These are phyloP conservation scores for Vitis hybrid DNA, from an alignment of 177 flowering plant genomes.

Conservation along the genomic window DNA sequence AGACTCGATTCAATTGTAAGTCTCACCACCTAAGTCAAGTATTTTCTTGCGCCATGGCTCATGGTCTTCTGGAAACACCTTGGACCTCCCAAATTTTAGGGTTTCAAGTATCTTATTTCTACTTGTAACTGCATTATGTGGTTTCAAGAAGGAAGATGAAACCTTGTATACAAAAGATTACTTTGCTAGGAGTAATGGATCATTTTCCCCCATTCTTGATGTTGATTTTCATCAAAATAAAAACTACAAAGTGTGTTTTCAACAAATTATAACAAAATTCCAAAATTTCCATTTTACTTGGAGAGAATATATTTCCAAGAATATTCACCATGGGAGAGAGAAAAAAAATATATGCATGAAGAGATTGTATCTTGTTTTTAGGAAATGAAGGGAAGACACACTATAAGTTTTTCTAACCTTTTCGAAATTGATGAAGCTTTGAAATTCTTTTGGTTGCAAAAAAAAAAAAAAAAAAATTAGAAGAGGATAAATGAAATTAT, in stretches of 20 bases:
- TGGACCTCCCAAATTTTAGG: slow-evolving; percentile 35
- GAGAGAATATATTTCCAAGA: not conserved
- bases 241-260: slow-evolving; percentile 39
- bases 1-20: slow-evolving; percentile 71
- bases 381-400: no score
- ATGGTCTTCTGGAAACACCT: slow-evolving; percentile 54
- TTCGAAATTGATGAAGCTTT: no score
- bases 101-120: slow-evolving; percentile 33
- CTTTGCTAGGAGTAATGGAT: slow-evolving; percentile 28
- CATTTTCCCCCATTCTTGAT: slow-evolving; percentile 40
- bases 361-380: no score
- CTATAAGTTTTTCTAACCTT: no score
- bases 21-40: slow-evolving; percentile 84
- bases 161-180: slow-evolving; percentile 36
- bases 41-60: slow-evolving; percentile 54
- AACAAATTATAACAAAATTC: not conserved
- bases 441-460: no score
- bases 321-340: not conserved
- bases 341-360: no score
- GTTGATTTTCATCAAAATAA: slow-evolving; percentile 46
- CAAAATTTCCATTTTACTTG: not conserved
- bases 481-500: no score
- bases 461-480: no score
- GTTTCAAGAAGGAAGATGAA: slow-evolving; percentile 40
- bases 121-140: slow-evolving; percentile 23